phyloP scores from a whole-genome alignment of 1,284 basidiomycete genomes.

The Naganishia sp. region DNA sequence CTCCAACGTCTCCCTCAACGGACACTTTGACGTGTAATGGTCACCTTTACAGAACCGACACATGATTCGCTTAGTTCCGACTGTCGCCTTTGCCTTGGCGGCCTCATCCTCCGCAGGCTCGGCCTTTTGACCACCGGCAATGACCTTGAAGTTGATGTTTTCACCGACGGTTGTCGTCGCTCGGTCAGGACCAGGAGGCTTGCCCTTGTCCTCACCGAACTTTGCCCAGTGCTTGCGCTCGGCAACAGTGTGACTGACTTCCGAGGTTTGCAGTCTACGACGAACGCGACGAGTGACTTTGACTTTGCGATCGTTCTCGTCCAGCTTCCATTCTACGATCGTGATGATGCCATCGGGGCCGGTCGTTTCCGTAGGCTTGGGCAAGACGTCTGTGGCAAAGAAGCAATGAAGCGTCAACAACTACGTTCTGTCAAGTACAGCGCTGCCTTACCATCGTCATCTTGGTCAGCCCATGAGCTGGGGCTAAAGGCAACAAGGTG shows the following conservation, averaged over 20 bases:
- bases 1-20: slow-evolving; percentile 83
- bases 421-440: neutral
- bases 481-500: neutral
- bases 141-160: slow-evolving; percentile 80
- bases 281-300: slow-evolving; percentile 90
- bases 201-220: slow-evolving; percentile 90
- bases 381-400: slow-evolving; percentile 33
- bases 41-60: slow-evolving; percentile 96
- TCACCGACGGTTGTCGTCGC: slow-evolving; percentile 97
- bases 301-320: slow-evolving; percentile 92
- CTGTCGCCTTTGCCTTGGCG: slow-evolving; percentile 68
- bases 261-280: slow-evolving; percentile 73
- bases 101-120: slow-evolving; percentile 72
- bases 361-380: slow-evolving; percentile 61
- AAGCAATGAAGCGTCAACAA: neutral
- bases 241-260: slow-evolving; percentile 86
- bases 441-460: slow-evolving; percentile 12
- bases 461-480: slow-evolving; percentile 19
- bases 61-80: slow-evolving; percentile 75
- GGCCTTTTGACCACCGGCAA: slow-evolving; percentile 72
- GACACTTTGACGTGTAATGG: slow-evolving; percentile 98
- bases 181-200: slow-evolving; percentile 82
- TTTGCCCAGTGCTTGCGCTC: slow-evolving; percentile 92
- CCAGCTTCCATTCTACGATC: slow-evolving; percentile 77
- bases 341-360: slow-evolving; percentile 89